A percentile compares a stretch with the other conserved stretches of the same genome.
These are phyloP conservation scores for Saccharomyces eubayanus DNA, from an alignment of 805 yeast genomes.

Conservation along the genomic window DNA sequence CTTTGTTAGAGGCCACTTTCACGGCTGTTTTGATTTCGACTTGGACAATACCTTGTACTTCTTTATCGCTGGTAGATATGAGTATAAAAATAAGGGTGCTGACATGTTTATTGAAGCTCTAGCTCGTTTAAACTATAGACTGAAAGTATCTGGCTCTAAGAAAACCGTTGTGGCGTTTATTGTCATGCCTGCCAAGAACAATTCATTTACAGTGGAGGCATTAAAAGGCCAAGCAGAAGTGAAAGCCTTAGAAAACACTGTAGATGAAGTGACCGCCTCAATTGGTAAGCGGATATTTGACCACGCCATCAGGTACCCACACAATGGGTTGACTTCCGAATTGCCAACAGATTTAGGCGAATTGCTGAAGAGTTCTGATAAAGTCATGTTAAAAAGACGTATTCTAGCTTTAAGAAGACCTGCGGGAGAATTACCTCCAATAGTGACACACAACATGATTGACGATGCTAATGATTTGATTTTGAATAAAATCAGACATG, in stretches of 20 bases:
- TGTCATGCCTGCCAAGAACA: constrained; percentile 94
- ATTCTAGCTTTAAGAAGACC: constrained; percentile 81
- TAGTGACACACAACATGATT: constrained; percentile 93
- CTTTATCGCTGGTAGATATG: constrained; percentile 96
- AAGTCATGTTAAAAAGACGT: constrained; percentile 83
- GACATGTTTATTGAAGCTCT: constrained; percentile 89
- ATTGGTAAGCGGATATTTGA: constrained; percentile 86
- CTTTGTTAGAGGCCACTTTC: constrained; percentile 92
- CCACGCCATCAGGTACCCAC: constrained; percentile 68
- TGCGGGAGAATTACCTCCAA: constrained; percentile 74
- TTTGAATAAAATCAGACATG: constrained; percentile 82
- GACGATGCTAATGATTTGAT: constrained; percentile 90
- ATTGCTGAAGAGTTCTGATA: constrained; percentile 75
- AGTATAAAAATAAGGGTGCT: constrained; percentile 92
- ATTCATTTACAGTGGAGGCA: constrained; percentile 92
- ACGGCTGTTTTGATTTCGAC: constrained; percentile 92
- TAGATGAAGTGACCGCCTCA: constrained; percentile 74
- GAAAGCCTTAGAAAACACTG: constrained; percentile 80
- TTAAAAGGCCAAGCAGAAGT: constrained; percentile 94
- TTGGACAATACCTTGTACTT: constrained; percentile 89
- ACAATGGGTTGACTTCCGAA: constrained; percentile 45
- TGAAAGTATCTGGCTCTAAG: constrained; percentile 73
- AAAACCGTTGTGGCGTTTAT: constrained; percentile 94
- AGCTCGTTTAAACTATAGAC: constrained; percentile 82
- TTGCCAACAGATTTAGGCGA: constrained; percentile 74